A percentile compares a stretch with the other conserved stretches of the same genome.
Conservation (phyloP, 2,329 filamentous ascomycete genomes). For the Aureobasidium sp. region DNA sequence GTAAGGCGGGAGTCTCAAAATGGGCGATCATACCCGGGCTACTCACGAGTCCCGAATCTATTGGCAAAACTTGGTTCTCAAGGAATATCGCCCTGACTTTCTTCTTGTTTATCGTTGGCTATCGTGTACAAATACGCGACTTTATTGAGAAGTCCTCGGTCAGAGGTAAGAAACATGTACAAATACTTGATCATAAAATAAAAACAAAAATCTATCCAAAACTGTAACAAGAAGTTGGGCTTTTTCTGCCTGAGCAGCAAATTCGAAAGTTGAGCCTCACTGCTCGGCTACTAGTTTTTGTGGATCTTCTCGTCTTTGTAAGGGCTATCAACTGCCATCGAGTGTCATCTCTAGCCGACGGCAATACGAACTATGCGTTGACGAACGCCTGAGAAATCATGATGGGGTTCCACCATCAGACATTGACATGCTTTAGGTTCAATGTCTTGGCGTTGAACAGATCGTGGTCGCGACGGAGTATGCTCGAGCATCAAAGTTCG, state of each 20-base stretch:
- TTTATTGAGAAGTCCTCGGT: no score
- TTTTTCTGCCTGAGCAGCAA: conserved; percentile 11
- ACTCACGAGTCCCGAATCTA: background rate
- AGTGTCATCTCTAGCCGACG: background rate
- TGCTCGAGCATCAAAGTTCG: background rate
- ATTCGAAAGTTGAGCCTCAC: background rate
- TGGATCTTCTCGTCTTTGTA: background rate
- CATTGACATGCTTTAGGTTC: background rate
- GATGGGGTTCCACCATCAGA: background rate
- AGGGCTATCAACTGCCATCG: background rate
- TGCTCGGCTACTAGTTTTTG: background rate
- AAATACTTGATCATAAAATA: background rate
- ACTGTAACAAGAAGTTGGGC: no score
- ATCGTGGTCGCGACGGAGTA: background rate
- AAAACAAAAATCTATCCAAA: background rate
- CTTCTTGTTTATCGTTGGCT: no score
- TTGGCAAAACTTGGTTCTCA: background rate
- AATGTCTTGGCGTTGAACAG: background rate
- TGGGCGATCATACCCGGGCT: background rate
- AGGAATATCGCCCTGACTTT: background rate
- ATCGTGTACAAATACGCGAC: no score
- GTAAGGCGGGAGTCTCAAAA: background rate
- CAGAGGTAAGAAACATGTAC: background rate
- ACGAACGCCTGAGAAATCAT: background rate
- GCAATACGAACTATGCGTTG: background rate